phyloP scores from a whole-genome alignment of 345 rosid genomes.

The Carallia brachiata region DNA sequence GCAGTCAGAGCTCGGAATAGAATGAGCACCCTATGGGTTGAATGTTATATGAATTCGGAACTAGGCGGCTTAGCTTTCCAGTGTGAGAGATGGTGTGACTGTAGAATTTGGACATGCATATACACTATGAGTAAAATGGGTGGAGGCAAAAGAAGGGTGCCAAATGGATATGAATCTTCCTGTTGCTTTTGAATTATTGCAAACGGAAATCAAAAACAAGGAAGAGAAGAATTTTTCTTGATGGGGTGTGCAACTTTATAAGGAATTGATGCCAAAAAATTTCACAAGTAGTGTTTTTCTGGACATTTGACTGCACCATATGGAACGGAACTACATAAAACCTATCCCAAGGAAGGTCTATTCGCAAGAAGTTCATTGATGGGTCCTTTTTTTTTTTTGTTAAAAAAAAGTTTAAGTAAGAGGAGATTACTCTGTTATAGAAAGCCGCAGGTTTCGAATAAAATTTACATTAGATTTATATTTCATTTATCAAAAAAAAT shows the following conservation, averaged over 20 bases:
- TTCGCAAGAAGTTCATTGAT: slow-evolving; percentile 22
- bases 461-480: no score
- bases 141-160: slow-evolving; percentile 9
- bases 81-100: slow-evolving; percentile 12
- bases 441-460: no score
- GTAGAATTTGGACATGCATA: slow-evolving; percentile 30
- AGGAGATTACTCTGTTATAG: no score
- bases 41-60: neutral
- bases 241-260: slow-evolving; percentile 45
- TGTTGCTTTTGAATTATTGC: slow-evolving; percentile 64
- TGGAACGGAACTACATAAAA: slow-evolving; percentile 33
- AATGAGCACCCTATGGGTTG: slow-evolving; percentile 9
- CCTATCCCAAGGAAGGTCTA: slow-evolving; percentile 45
- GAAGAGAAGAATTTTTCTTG: slow-evolving; percentile 41
- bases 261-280: slow-evolving; percentile 56
- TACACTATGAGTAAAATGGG: slow-evolving; percentile 6
- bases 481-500: no score
- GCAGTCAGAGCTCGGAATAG: neutral
- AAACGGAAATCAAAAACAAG: slow-evolving; percentile 42
- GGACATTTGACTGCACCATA: slow-evolving; percentile 35
- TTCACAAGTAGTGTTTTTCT: slow-evolving; percentile 22
- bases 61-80: slow-evolving; percentile 3
- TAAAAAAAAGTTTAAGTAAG: no score
- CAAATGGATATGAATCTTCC: slow-evolving; percentile 50
- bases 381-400: neutral